phyloP scores from a whole-genome alignment of 2,329 filamentous ascomycete species.

The Calonectria ilicicola region DNA sequence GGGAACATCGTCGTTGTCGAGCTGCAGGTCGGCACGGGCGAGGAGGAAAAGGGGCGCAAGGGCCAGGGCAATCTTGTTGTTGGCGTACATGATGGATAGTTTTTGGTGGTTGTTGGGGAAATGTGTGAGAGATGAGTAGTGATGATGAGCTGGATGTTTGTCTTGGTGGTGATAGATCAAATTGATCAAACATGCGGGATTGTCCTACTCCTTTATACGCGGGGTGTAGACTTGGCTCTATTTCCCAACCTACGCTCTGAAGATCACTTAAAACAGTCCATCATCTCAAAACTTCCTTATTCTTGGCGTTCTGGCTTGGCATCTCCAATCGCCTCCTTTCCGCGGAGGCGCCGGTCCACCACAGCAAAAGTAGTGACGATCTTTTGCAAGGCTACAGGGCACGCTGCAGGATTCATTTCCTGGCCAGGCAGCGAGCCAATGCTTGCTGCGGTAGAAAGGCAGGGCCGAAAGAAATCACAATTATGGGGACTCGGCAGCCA shows the following conservation, averaged over 20 bases:
- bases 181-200: not conserved
- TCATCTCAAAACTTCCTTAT: not conserved
- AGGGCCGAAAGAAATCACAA: not conserved
- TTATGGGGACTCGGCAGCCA: not conserved
- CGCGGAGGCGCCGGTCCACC: not conserved
- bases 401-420: not conserved
- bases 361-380: not conserved
- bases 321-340: not conserved
- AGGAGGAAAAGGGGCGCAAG: constrained; percentile 44
- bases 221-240: not conserved
- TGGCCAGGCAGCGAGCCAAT: too few species aligned
- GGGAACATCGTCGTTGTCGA: constrained; percentile 51
- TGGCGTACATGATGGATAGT: constrained; percentile 43
- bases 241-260: not conserved
- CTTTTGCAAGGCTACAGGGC: not conserved
- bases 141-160: too few species aligned
- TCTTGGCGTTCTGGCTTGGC: not conserved
- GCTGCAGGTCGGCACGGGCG: constrained; percentile 48
- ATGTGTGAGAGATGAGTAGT: too few species aligned
- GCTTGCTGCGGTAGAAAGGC: not conserved
- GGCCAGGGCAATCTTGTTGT: constrained; percentile 44
- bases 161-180: not conserved
- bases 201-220: not conserved
- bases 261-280: not conserved
- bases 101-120: not conserved